Percentiles rank a stretch among this genome's conserved stretches.
These are phyloP conservation scores for Oehlia diaphana DNA, from an alignment of 192 early-diverging fungal genomes.

Conservation along the genomic window DNA sequence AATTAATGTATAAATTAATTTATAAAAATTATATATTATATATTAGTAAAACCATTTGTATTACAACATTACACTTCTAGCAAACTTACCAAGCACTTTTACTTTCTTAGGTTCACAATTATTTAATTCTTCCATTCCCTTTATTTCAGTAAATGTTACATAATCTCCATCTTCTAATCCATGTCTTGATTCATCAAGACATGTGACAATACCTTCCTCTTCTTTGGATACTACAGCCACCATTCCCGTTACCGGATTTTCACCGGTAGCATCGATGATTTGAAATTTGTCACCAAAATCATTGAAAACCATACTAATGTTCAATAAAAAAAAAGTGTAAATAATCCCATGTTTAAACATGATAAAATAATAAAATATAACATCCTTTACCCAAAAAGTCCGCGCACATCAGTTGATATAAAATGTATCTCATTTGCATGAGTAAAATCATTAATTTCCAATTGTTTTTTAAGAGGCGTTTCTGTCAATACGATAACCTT, in stretches of 20 bases:
- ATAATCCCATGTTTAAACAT: not conserved
- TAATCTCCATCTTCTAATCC: slow-evolving; percentile 97
- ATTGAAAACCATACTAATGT: slow-evolving; percentile 74
- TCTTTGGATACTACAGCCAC: slow-evolving; percentile 78
- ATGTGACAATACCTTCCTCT: slow-evolving; percentile 86
- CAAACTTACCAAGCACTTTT: slow-evolving; percentile 66
- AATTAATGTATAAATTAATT: too few species aligned
- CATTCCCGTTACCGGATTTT: slow-evolving; percentile 92
- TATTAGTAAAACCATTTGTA: not conserved
- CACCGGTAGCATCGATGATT: slow-evolving; percentile 88
- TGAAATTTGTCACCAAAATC: slow-evolving; percentile 93
- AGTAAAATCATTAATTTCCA: slow-evolving; percentile 84
- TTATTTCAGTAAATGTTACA: slow-evolving; percentile 91
- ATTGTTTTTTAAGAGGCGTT: slow-evolving; percentile 68
- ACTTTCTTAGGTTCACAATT: slow-evolving; percentile 75
- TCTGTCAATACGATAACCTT: slow-evolving; percentile 90
- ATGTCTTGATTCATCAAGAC: slow-evolving; percentile 95
- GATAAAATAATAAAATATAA: not conserved
- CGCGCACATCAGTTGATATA: slow-evolving; percentile 85
- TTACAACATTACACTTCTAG: not conserved
- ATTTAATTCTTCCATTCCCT: slow-evolving; percentile 93
- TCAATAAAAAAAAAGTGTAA: slow-evolving; percentile 9
- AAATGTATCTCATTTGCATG: slow-evolving; percentile 76
- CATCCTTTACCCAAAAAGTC: slow-evolving; percentile 80
- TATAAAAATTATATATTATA: not conserved